phyloP scores from a whole-genome alignment of 1,284 basidiomycete genomes.

The Ceratobasidium sp. region DNA sequence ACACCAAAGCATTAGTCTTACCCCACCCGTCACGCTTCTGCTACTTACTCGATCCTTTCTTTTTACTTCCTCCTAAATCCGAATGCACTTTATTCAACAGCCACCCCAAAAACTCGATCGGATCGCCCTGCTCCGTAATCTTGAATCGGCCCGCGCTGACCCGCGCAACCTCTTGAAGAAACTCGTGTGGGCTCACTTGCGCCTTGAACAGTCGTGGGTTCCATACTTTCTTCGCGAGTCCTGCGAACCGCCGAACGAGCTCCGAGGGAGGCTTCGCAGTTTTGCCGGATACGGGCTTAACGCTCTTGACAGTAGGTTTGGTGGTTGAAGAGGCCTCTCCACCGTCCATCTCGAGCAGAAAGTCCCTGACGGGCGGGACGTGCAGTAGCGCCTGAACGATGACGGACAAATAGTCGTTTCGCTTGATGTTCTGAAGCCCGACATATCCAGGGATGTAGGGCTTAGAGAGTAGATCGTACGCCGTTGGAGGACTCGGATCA shows the following conservation, averaged over 20 bases:
- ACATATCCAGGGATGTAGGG: slow-evolving; percentile 95
- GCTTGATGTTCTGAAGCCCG: slow-evolving; percentile 97
- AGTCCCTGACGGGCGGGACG: slow-evolving; percentile 89
- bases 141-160: slow-evolving; percentile 91
- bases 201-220: slow-evolving; percentile 96
- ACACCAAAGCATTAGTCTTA: slow-evolving; percentile 46
- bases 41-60: slow-evolving; percentile 82
- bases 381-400: slow-evolving; percentile 95
- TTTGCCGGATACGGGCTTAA: slow-evolving; percentile 68
- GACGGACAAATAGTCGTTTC: slow-evolving; percentile 98
- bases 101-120: slow-evolving; percentile 97
- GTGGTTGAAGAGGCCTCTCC: slow-evolving; percentile 19
- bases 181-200: slow-evolving; percentile 98
- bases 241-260: slow-evolving; percentile 87
- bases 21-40: neutral
- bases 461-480: slow-evolving; percentile 85
- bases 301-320: slow-evolving; percentile 49
- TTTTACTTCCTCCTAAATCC: slow-evolving; percentile 91
- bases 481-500: slow-evolving; percentile 71
- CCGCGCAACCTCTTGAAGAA: slow-evolving; percentile 94
- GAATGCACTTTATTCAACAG: slow-evolving; percentile 92
- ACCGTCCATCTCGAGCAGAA: slow-evolving; percentile 66
- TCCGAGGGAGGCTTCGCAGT: slow-evolving; percentile 68
- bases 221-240: slow-evolving; percentile 93
- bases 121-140: slow-evolving; percentile 94